Evolutionary conservation across 2,329 filamentous ascomycete genomes (phyloP), one percentile per base, ranked within the genome.

Genomic region (Fonsecaea pedrosoi): DNA sequence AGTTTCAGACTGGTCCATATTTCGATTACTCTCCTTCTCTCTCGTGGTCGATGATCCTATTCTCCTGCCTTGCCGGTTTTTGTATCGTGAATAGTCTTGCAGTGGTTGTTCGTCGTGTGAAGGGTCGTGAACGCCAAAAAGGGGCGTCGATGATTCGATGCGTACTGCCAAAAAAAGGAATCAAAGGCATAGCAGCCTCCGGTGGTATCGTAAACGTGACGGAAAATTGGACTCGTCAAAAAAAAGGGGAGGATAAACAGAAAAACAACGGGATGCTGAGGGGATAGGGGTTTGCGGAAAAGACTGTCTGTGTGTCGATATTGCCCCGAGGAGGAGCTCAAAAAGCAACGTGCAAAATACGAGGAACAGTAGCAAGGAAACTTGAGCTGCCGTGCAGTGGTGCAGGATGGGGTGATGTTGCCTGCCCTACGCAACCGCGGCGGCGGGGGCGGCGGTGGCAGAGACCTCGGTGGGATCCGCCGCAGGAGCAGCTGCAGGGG

Each of bases 381-480:
- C 42, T n/a, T 13, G 40, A 62, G 37, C 56, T 57, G 37, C 38
- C 50, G 12, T 56, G 61, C 53, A 30, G 25, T 55, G 30, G 15
- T 42, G 57, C 32, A 35, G 30, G 45, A 35, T 18, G 25, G 38
- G 45, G 5, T 53, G 53, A 32, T 18, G 15, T 35, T 34, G 21
- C 25, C 25, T 54, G 38, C 38, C 48, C 42, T 69, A 72, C 40
- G 71, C 70, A 35, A 70, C 70, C 18, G 71, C 63, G 30, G 70
- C 67, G 25, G 71, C 62, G 18, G 70, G 54, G 1, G 67, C 65
- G 35, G 65, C 62, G 37, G 65, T 56, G 15, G 68, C 55, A 59
- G 64, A n/a, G 59, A 70, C 64, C 30, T 72, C 70, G 34, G 53
- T 64, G 50, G 61, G 18, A 30, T 70, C 67, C 40, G 66, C 55